Base-by-base conservation (phyloP, 352 stramenopile species). In the Globisporangium megalacanthum region DNA sequence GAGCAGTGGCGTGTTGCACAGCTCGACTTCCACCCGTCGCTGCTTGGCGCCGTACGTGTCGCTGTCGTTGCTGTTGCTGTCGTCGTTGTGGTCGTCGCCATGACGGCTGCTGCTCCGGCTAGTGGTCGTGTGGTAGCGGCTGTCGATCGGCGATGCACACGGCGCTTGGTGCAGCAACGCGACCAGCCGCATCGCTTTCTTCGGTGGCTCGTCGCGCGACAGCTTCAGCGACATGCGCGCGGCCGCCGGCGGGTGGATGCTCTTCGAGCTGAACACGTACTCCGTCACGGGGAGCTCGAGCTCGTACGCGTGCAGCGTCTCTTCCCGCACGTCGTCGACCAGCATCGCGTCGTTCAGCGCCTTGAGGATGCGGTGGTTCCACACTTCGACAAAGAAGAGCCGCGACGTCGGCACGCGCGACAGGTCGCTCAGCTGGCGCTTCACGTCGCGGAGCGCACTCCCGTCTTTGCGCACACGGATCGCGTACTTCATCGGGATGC, bases 221-320 rank as follows among this genome's bases (percentile, higher is more conserved):
- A 62, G 54, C 20, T 61, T 57, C 35, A 62, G 37, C 37, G 69
- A 46, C 68, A 67, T 69, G 54, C 60, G 50, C 44, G 68, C 61
- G 37, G 61, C 41, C 22, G 48, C 62, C 5, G 65, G 50, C 45
- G 80, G 73, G 11, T 73, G 65, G 17, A 94, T 68, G 13, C 71
- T 77, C 51, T 67, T 62, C n/a, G 81, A 92, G 22, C 79, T 81
- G 25, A 89, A 83, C 1, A 83, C 68, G 49, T 92, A 89, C 17
- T 85, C 74, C 4, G 51, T 69, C 29, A 93, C 59, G 0, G 80
- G 71, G 25, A 78, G 45, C 35, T 96, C 87, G 13, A 98, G 66
- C 61, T 98, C 81, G 64, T 95, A 98, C 1, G 89, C 88, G 51
- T 96, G 88, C 2, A 96, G 64, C 17, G 75, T 66, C 17, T 69